Base-by-base conservation (phyloP, 2,329 filamentous ascomycete genomes). In the Nothophoma quercina region DNA sequence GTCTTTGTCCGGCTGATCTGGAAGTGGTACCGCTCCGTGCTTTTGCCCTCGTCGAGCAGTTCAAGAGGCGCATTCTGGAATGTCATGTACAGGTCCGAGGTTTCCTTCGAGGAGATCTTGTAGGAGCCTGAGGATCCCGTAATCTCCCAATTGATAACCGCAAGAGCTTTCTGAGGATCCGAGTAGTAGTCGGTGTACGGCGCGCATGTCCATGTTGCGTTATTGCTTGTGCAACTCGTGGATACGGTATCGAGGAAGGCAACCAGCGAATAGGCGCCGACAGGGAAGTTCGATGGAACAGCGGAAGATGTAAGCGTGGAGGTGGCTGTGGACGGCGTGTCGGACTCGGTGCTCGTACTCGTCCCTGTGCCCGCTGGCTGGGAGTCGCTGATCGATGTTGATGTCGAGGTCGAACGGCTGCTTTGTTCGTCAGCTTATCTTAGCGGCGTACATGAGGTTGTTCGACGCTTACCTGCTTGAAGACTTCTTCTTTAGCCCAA, bases 141-240 rank as follows among this genome's bases (percentile, higher is more conserved):
- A 51, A 90, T 85, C 51, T 82, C 77, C 86, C 86, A 89, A 67
- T 83, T 79, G 70, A 88, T 88, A 6, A 79, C 82, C 0, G 82
- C 77, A 4, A 78, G 67, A 16, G 77, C 74, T 4, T 72, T 72
- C 6, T 76, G 68, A 8, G 68, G 64, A 12, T 76, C 70, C 13
- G 73, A 60, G 38, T 75, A 71, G 71, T 83, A 86, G 23, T 78
- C 77, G 2, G 72, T 75, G 63, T 81, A 83, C 1, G 86, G 85
- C 55, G 81, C 83, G 75, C 87, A 90, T 47, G 77, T 77, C 84
- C 86, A 90, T 1, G 85, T 85, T 4, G 77, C 72, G 0, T 81
- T 59, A 59, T 84, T 81, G 12, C 82, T 79, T 1, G 85, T 86
- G 71, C 88, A 90, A 40, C 77, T 77, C 6, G 83, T 81, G 13